These are phyloP conservation scores for Cornus florida DNA, from an alignment of 148 eudicot genomes.

Conservation along the genomic window DNA sequence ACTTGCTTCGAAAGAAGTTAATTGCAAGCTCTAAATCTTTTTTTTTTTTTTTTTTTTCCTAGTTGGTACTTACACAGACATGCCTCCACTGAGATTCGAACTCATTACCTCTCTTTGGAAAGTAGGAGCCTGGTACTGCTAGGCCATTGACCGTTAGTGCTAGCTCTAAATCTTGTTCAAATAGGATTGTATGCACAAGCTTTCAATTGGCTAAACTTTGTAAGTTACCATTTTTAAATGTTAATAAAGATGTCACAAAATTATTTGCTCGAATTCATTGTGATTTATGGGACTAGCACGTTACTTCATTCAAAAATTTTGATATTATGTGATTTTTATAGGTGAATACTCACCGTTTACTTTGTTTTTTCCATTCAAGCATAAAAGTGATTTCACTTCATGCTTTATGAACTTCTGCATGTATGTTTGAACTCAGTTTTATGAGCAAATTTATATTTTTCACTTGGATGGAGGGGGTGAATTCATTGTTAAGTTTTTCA, in stretches of 20 bases:
- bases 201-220: neutral
- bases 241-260: neutral
- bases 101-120: too few species aligned
- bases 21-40: neutral
- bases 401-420: neutral
- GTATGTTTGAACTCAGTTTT: neutral
- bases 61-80: too few species aligned
- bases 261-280: neutral
- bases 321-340: too few species aligned
- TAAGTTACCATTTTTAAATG: neutral
- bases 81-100: too few species aligned
- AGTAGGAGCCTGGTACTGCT: too few species aligned
- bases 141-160: too few species aligned
- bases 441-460: neutral
- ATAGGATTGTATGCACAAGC: neutral
- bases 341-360: neutral
- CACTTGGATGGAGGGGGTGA: too few species aligned
- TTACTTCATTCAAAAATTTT: neutral
- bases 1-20: neutral
- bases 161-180: neutral
- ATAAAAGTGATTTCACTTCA: neutral
- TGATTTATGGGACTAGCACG: neutral
- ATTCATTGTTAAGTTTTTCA: too few species aligned
- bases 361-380: neutral
- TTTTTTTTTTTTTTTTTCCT: too few species aligned